phyloP scores from a whole-genome alignment of 2,329 filamentous ascomycete genomes.

The Alternaria brassicicola region DNA sequence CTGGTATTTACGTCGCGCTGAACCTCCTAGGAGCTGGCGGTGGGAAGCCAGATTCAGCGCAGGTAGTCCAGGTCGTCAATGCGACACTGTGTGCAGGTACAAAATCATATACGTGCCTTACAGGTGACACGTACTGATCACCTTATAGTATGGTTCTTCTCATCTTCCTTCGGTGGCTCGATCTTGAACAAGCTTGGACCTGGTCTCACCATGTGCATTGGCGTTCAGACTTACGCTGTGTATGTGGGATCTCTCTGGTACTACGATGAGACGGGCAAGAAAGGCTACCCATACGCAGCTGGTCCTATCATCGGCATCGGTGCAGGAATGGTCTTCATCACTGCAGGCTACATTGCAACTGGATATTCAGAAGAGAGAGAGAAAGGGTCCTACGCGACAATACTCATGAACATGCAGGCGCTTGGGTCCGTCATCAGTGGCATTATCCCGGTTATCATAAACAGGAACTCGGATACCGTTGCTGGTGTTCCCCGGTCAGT shows the following conservation, averaged over 20 bases:
- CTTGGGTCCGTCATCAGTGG: constrained; percentile 38
- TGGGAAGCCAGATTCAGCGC: constrained; percentile 36
- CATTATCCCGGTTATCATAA: constrained; percentile 43
- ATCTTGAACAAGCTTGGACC: constrained; percentile 42
- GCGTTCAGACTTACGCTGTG: constrained; percentile 39
- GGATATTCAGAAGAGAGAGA: constrained; percentile 42
- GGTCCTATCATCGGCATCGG: constrained; percentile 42
- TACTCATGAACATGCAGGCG: constrained; percentile 42
- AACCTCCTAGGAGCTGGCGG: constrained; percentile 41
- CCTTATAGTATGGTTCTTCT: constrained; percentile 40
- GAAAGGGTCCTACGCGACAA: constrained; percentile 38
- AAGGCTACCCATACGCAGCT: constrained; percentile 37
- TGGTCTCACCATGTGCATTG: constrained; percentile 40
- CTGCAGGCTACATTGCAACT: constrained; percentile 39
- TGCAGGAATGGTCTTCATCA: constrained; percentile 43
- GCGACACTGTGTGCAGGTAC: constrained; percentile 37
- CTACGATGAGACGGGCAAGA: constrained; percentile 41
- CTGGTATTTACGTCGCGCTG: constrained; percentile 41
- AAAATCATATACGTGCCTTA: background rate
- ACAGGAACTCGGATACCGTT: constrained; percentile 35
- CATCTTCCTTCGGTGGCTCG: constrained; percentile 39
- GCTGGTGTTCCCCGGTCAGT: constrained; percentile 38
- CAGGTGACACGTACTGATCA: background rate
- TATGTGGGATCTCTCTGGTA: constrained; percentile 44
- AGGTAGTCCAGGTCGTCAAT: constrained; percentile 42